Evolutionary conservation across 1,284 basidiomycete genomes (phyloP), one percentile per base, ranked within the genome.

Genomic region (Schizophyllum amplum): DNA sequence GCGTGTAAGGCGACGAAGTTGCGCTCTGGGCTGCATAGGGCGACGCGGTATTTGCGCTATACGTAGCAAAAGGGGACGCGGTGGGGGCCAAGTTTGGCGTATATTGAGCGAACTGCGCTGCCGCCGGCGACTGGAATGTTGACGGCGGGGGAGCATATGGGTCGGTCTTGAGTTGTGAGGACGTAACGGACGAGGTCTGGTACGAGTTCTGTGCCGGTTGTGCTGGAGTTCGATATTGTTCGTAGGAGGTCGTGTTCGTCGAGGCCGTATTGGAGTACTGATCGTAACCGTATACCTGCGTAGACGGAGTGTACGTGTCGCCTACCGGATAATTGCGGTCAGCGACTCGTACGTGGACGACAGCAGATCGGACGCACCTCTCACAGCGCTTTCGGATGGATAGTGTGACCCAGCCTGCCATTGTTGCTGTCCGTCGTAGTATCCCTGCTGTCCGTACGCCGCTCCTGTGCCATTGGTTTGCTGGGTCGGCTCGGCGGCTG

Each of bases 41-140:
- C 47, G 60, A 59, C 46, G 61, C 50, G 47, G 60, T 60, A 63
- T 70, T 68, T 21, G 66, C 51, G 26, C 64, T 59, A 52, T 66
- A 65, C 47, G 64, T 42, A 17, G 33, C 33, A 42, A 13, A 42
- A 9, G 33, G 33, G 33, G 33, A 42, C 17, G 33, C 33, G 17
- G 33, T 42, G 3, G 33, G 11, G 33, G 13, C 33, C 17, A 42
- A 9, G 17, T 17, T 42, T 42, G 33, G 33, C 13, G 33, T 42
- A 17, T 42, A 42, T 9, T 9, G 17, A 42, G 11, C 17, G 7
- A 56, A 23, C 15, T 33, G 27, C 24, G 23, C 9, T 15, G 48
- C 48, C 21, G 21, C 21, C 24, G 48, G 48, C 11, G 48, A 50
- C 57, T 25, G 27, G 33, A 52, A 52, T 1, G 54, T 51, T 24